Percentiles rank a stretch among this genome's conserved stretches.
Evolutionary conservation across 495 filamentous ascomycete genomes (phyloP).

Genomic region (Xylaria bambusicola): DNA sequence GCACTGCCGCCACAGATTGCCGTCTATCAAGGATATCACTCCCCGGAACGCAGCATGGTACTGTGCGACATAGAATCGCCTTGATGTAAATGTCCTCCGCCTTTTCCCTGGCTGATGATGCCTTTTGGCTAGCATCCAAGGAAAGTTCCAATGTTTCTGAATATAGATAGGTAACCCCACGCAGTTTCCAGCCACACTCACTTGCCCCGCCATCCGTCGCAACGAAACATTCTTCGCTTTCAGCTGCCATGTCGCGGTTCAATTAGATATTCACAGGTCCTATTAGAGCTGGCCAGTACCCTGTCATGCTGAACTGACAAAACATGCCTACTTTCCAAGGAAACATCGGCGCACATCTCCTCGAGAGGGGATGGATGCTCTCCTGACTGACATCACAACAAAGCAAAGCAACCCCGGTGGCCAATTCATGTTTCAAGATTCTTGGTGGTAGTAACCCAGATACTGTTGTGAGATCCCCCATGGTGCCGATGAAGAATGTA

Average conservation of each 20-base stretch:
- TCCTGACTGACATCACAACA: constrained; percentile 7
- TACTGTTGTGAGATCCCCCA: constrained; percentile 5
- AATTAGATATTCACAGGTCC: not conserved
- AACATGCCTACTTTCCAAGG: not conserved
- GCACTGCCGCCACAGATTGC: not conserved
- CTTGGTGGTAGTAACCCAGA: not conserved
- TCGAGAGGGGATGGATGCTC: not conserved
- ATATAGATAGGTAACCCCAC: no score
- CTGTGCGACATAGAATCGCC: no score
- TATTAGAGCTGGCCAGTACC: not conserved
- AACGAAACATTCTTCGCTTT: not conserved
- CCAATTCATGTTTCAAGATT: constrained; percentile 17
- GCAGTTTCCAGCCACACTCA: no score
- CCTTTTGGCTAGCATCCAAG: no score
- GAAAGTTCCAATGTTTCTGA: no score
- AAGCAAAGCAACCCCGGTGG: not conserved
- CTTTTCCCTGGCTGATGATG: no score
- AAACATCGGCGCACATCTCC: not conserved
- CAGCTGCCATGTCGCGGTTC: no score
- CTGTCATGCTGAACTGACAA: not conserved
- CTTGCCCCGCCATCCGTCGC: not conserved
- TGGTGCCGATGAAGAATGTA: constrained; percentile 14
- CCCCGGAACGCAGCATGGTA: not conserved
- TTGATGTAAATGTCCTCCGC: no score
- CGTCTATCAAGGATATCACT: not conserved